These are phyloP conservation scores for Claviceps sorghi DNA, from an alignment of 2,329 filamentous ascomycete genomes.

Conservation along the genomic window DNA sequence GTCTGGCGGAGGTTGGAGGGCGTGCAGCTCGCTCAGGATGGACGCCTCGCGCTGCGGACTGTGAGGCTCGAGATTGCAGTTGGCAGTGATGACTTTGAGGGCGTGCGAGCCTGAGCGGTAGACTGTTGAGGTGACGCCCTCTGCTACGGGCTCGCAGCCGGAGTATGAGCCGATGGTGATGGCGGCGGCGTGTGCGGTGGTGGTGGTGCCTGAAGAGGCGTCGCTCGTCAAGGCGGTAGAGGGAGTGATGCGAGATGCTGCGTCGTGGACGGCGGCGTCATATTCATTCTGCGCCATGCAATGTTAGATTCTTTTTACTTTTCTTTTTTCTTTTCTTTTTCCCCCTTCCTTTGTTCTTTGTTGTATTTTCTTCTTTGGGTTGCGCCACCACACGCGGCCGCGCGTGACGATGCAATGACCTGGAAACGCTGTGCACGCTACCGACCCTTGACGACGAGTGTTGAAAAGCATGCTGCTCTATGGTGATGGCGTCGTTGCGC, in stretches of 20 bases:
- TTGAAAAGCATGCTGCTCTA: slow-evolving; percentile 52
- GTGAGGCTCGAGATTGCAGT: slow-evolving; percentile 62
- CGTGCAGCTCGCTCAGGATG: slow-evolving; percentile 48
- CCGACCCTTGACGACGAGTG: slow-evolving; percentile 40
- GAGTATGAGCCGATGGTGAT: slow-evolving; percentile 38
- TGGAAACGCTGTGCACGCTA: not conserved
- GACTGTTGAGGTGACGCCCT: slow-evolving; percentile 69
- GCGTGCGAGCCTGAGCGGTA: slow-evolving; percentile 55
- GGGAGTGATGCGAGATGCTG: not conserved
- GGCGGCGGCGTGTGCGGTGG: slow-evolving; percentile 17
- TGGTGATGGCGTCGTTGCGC: slow-evolving; percentile 38
- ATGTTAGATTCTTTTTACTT: no score
- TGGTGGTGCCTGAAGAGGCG: not conserved
- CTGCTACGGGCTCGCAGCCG: slow-evolving; percentile 39
- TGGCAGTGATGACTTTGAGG: slow-evolving; percentile 73
- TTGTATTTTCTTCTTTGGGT: not conserved
- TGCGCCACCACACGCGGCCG: not conserved
- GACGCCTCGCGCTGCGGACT: slow-evolving; percentile 66
- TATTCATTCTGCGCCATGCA: slow-evolving; percentile 41
- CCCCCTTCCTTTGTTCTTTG: not conserved
- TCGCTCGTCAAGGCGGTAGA: not conserved
- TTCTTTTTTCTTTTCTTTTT: no score
- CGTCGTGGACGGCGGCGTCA: slow-evolving; percentile 21
- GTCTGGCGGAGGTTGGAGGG: slow-evolving; percentile 9
- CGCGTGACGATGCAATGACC: not conserved